Evolutionary conservation across 2,329 filamentous ascomycete species (phyloP).

Genomic region (Fusarium abutilonis): DNA sequence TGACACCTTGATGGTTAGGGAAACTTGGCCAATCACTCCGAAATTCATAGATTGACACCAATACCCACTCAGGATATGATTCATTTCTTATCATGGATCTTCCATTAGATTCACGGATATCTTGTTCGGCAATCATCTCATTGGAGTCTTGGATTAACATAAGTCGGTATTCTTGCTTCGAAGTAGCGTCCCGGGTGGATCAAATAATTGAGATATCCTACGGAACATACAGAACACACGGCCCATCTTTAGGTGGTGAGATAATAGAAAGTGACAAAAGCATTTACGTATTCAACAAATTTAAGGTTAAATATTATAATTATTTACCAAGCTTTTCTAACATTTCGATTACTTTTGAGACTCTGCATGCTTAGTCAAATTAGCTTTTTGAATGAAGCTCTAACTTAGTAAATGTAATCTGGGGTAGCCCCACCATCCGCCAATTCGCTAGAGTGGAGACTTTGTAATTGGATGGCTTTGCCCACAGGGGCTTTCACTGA

Average conservation of each 20-base stretch:
- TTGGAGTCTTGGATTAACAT: not conserved
- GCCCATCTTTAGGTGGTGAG: too few species aligned
- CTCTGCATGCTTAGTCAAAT: not conserved
- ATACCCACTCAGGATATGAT: not conserved
- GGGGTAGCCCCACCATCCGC: conserved; percentile 25
- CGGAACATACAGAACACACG: too few species aligned
- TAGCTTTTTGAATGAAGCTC: not conserved
- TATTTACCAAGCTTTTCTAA: too few species aligned
- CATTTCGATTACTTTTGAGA: too few species aligned
- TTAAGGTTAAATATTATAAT: too few species aligned
- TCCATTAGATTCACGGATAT: too few species aligned
- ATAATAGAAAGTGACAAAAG: too few species aligned
- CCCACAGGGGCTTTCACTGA: conserved; percentile 20
- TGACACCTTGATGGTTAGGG: conserved; percentile 11
- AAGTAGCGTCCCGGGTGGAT: not conserved
- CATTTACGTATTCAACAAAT: too few species aligned
- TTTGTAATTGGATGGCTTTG: conserved; percentile 13
- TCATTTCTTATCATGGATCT: not conserved
- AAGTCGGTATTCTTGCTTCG: not conserved
- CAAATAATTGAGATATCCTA: too few species aligned
- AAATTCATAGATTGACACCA: not conserved
- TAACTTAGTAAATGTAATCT: conserved; percentile 10
- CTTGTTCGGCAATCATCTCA: too few species aligned
- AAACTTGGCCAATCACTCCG: not conserved
- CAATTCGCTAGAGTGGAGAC: conserved; percentile 24